Conservation (phyloP, 202 grass and related monocot species). For the Zoysia matrella region DNA sequence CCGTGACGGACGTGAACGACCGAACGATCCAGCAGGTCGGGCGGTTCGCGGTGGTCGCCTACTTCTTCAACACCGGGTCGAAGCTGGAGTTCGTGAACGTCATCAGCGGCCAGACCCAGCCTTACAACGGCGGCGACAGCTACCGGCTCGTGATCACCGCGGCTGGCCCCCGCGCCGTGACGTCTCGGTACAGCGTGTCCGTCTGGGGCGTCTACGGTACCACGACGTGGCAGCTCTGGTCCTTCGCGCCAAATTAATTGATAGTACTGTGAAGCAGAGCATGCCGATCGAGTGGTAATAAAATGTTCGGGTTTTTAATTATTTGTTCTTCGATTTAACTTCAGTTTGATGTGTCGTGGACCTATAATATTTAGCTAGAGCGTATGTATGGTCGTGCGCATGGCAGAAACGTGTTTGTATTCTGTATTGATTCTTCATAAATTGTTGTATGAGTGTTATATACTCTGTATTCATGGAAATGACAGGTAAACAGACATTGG, state of each 20-base stretch:
- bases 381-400: not conserved
- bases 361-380: not conserved
- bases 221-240: slow-evolving; percentile 27
- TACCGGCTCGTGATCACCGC: slow-evolving; percentile 36
- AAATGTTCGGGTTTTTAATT: not conserved
- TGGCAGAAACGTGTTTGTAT: not conserved
- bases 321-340: not conserved
- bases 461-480: not conserved
- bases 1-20: slow-evolving; percentile 8
- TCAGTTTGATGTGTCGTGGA: not conserved
- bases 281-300: not conserved
- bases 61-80: not conserved
- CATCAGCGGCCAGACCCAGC: slow-evolving; percentile 18
- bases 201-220: slow-evolving; percentile 36
- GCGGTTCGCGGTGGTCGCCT: slow-evolving; percentile 26
- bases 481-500: not conserved
- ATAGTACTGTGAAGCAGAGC: too few relatives aligned
- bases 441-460: not conserved
- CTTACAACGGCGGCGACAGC: not conserved
- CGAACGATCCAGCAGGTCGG: slow-evolving; percentile 15
- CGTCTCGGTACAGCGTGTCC: not conserved
- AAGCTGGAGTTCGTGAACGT: slow-evolving; percentile 4
- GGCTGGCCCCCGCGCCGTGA: not conserved
- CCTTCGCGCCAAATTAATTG: slow-evolving; percentile 26
- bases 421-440: not conserved